Evolutionary conservation across 805 yeast genomes (phyloP).

Genomic region (Candida jianshihensis): DNA sequence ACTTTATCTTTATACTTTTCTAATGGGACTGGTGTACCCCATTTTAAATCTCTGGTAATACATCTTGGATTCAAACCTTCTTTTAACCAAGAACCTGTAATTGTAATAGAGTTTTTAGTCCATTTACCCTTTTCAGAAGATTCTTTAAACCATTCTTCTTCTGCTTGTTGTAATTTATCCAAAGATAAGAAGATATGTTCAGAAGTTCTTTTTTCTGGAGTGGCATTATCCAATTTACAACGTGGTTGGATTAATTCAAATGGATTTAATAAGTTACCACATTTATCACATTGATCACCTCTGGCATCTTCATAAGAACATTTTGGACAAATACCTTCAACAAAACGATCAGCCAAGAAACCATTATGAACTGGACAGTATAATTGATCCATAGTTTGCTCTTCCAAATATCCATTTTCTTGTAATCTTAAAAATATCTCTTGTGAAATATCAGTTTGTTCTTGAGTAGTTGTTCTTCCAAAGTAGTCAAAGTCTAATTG

Average conservation of each 20-base stretch:
- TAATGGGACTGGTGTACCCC: constrained; percentile 99
- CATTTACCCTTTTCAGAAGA: constrained; percentile 72
- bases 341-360: constrained; percentile 91
- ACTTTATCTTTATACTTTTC: constrained; percentile 84
- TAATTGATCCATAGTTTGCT: constrained; percentile 80
- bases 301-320: constrained; percentile 95
- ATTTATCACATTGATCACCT: constrained; percentile 98
- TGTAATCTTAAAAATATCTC: constrained; percentile 75
- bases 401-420: constrained; percentile 77
- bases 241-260: constrained; percentile 91
- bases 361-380: constrained; percentile 89
- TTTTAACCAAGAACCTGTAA: constrained; percentile 88
- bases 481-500: constrained; percentile 90
- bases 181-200: constrained; percentile 80
- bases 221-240: constrained; percentile 82
- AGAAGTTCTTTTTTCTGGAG: constrained; percentile 75
- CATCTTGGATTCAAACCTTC: constrained; percentile 92
- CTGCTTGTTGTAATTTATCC: constrained; percentile 74
- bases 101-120: constrained; percentile 87
- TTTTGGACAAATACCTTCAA: constrained; percentile 95
- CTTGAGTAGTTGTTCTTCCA: constrained; percentile 90
- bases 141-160: constrained; percentile 64
- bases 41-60: constrained; percentile 91
- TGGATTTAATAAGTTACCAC: constrained; percentile 87
- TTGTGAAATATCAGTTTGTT: constrained; percentile 94